A percentile compares a stretch with the other conserved stretches of the same genome.
Evolutionary conservation across 495 filamentous ascomycete species (phyloP).

Genomic region (Penicillium angulare): DNA sequence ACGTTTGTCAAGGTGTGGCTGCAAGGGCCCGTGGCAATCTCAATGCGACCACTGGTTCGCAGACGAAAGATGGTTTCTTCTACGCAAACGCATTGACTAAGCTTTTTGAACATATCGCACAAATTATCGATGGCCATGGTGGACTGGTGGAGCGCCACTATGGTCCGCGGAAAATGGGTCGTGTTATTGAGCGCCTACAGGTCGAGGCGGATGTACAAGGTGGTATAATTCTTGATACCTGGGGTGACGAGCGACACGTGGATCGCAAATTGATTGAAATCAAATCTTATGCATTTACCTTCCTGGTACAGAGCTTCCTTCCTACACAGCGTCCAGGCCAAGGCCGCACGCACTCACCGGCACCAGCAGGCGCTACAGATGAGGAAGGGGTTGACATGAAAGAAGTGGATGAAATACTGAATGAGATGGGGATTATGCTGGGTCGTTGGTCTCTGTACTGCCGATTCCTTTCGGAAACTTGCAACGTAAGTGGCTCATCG

Average conservation of each 20-base stretch:
- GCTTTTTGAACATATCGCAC: slow-evolving; percentile 94
- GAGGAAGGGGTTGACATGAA: slow-evolving; percentile 96
- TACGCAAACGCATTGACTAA: slow-evolving; percentile 89
- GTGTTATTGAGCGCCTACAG: slow-evolving; percentile 90
- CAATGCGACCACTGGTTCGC: slow-evolving; percentile 58
- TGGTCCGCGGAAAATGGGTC: slow-evolving; percentile 87
- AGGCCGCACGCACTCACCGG: slow-evolving; percentile 62
- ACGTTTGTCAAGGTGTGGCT: slow-evolving; percentile 92
- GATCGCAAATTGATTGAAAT: slow-evolving; percentile 87
- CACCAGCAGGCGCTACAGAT: slow-evolving; percentile 54
- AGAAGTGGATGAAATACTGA: slow-evolving; percentile 82
- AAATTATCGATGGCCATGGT: slow-evolving; percentile 90
- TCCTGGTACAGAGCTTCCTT: slow-evolving; percentile 91
- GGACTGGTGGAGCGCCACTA: slow-evolving; percentile 91
- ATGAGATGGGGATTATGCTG: slow-evolving; percentile 86
- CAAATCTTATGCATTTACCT: slow-evolving; percentile 95
- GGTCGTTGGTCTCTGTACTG: slow-evolving; percentile 90
- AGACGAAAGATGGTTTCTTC: slow-evolving; percentile 74
- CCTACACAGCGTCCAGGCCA: slow-evolving; percentile 61
- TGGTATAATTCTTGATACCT: slow-evolving; percentile 94
- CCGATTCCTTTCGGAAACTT: slow-evolving; percentile 83
- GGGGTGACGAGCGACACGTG: slow-evolving; percentile 83
- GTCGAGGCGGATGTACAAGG: slow-evolving; percentile 95
- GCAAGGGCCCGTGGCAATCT: slow-evolving; percentile 76
- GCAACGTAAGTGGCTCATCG: slow-evolving; percentile 54